Base-by-base conservation (phyloP, 768 basidiomycete species). In the Boletales sp. region DNA sequence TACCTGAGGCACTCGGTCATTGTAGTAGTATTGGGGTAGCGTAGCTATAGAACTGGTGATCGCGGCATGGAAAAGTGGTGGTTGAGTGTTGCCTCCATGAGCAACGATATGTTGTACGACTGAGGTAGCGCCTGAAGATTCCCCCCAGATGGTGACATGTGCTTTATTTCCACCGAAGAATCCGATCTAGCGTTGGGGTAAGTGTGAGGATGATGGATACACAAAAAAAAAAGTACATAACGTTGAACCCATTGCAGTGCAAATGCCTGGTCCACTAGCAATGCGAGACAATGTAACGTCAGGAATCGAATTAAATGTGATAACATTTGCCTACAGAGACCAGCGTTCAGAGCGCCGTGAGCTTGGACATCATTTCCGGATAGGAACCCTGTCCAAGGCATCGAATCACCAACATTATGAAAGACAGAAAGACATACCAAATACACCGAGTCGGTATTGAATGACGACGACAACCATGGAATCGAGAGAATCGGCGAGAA, bases 91-190 rank as follows among this genome's bases (percentile, higher is more conserved):
- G 0, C 69, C 68, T 18, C 59, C 60, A 13, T 69, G 45, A 9
- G 70, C 69, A 8, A 71, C 48, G 18, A 71, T 48, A 13, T 70
- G 69, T 19, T 71, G 68, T 5, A 70, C 30, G 13, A 70, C 66
- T 10, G 69, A 70, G 4, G 68, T 69, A 3, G 57, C 69, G n/a
- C 69, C 69, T n/a, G 56, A 65, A 1, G 64, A 69, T 54, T 69
- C 62, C 1, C 71, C 71, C 69, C 68, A 70, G 36, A 72, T 67
- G 9, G 69, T 70, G 17, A 72, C 71, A 45, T 56, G 53, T 2
- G 31, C 2, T 9, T 58, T 54, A 52, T 72, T 66, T 2, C 71
- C 71, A 32, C 70, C 69, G 41, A 72, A 72, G 15, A 30, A 41
- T 18, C 45, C 48, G 10, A 71, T 71, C 71, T 72, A 44, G 24